A percentile compares a stretch with the other conserved stretches of the same genome.
These are phyloP conservation scores for Trifolium fragiferum DNA, from an alignment of 306 rosid genomes.

Conservation along the genomic window DNA sequence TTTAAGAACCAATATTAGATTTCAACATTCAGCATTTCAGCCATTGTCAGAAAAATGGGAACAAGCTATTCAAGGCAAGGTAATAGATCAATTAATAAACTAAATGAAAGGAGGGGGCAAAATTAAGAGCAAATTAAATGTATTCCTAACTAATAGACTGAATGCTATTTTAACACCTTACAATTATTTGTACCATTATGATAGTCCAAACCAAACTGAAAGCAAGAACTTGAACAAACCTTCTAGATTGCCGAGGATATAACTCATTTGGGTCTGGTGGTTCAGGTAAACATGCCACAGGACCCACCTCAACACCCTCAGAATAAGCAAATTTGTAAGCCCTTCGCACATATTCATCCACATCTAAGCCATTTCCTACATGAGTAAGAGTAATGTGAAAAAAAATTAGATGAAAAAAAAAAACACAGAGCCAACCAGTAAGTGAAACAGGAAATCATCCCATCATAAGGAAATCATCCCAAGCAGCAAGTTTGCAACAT, in stretches of 20 bases:
- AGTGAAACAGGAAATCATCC: conserved; percentile 37
- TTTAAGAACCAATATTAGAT: conserved; percentile 13
- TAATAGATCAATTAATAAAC: conserved; percentile 17
- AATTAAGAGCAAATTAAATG: not conserved
- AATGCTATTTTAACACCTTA: conserved; percentile 16
- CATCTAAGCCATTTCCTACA: conserved; percentile 96
- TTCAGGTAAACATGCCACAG: conserved; percentile 93
- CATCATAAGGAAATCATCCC: conserved; percentile 15
- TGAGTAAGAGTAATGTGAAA: conserved; percentile 28
- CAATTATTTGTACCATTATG: conserved; percentile 19
- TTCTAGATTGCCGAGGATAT: conserved; percentile 96
- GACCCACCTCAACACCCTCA: conserved; percentile 95
- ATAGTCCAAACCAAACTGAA: conserved; percentile 25
- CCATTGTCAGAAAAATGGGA: conserved; percentile 4
- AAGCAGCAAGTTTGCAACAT: too few species aligned
- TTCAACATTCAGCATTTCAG: conserved; percentile 27
- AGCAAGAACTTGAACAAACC: conserved; percentile 58
- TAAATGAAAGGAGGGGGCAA: not conserved
- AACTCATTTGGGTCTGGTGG: conserved; percentile 98
- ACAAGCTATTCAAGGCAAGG: not conserved
- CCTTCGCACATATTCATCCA: conserved; percentile 96
- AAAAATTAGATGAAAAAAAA: conserved; percentile 6
- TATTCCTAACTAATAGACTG: conserved; percentile 1
- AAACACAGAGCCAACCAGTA: conserved; percentile 24
- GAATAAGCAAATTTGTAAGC: conserved; percentile 99